These are phyloP conservation scores for Pichia cabralensis DNA, from an alignment of 805 yeast genomes.

Conservation along the genomic window DNA sequence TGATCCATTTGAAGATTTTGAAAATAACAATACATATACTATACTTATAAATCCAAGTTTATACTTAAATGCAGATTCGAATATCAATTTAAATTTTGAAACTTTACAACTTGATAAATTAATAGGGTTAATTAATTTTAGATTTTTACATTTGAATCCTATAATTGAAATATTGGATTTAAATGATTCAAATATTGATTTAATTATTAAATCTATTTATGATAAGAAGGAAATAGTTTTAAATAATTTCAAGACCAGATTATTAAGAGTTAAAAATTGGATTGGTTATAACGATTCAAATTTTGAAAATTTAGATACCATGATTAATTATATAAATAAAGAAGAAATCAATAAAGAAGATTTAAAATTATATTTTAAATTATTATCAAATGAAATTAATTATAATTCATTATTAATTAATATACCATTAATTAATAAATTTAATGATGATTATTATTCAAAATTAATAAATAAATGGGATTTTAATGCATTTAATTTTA, in stretches of 20 bases:
- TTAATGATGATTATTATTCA: slow-evolving; percentile 17
- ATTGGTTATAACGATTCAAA: slow-evolving; percentile 21
- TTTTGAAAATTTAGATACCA: slow-evolving; percentile 23
- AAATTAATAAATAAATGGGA: slow-evolving; percentile 47
- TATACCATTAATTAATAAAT: slow-evolving; percentile 3
- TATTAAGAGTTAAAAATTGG: slow-evolving; percentile 33
- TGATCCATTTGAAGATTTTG: too few relatives aligned
- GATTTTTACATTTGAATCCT: slow-evolving; percentile 23
- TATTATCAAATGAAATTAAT: slow-evolving; percentile 22
- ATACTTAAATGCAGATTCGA: too few relatives aligned
- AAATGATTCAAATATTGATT: slow-evolving; percentile 1
- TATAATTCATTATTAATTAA: slow-evolving; percentile 19
- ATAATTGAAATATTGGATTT: slow-evolving; percentile 11
- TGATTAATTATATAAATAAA: slow-evolving; percentile 23
- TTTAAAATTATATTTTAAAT: slow-evolving; percentile 9
- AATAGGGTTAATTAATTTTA: slow-evolving; percentile 11
- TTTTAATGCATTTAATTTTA: slow-evolving; percentile 58
- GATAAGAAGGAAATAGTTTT: too few relatives aligned
- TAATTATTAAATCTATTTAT: background rate
- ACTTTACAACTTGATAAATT: too few relatives aligned
- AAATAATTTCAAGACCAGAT: slow-evolving; percentile 16
- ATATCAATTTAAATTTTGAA: background rate
- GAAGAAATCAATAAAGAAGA: slow-evolving; percentile 2
- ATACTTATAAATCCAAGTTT: too few relatives aligned
- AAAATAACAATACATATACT: too few relatives aligned